These are phyloP conservation scores for Populus ilicifolia DNA, from an alignment of 345 rosid genomes.

Conservation along the genomic window DNA sequence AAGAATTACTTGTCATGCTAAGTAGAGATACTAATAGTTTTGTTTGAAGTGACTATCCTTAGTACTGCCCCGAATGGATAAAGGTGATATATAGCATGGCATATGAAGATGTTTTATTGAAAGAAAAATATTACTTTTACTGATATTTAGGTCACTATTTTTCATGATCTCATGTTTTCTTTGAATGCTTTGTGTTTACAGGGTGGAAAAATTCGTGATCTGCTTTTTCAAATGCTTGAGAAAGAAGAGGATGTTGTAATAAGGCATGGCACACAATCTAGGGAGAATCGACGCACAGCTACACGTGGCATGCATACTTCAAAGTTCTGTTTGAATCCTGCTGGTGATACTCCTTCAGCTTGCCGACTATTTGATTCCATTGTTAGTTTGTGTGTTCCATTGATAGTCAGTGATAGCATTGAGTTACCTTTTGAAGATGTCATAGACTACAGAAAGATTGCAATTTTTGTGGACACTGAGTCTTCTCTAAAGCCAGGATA, in stretches of 20 bases:
- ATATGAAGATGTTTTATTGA: background rate
- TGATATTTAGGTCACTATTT: background rate
- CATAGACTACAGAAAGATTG: constrained; percentile 79
- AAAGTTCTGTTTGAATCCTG: constrained; percentile 93
- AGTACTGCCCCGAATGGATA: background rate
- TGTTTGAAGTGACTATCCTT: background rate
- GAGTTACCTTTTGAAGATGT: constrained; percentile 95
- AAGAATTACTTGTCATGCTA: background rate
- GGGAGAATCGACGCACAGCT: constrained; percentile 94
- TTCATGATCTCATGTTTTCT: constrained; percentile 10
- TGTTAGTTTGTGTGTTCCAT: constrained; percentile 94
- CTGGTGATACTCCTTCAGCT: constrained; percentile 98
- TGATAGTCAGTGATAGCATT: constrained; percentile 77
- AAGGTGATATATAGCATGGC: background rate
- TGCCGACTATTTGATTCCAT: constrained; percentile 96
- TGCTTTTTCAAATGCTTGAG: constrained; percentile 84
- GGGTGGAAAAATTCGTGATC: constrained; percentile 96
- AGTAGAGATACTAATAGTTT: background rate
- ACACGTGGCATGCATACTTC: constrained; percentile 90
- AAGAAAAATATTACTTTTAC: background rate
- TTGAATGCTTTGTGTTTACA: constrained; percentile 14
- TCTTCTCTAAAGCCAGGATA: constrained; percentile 64
- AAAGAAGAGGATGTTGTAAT: constrained; percentile 68
- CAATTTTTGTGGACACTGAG: constrained; percentile 66
- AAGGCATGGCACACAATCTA: constrained; percentile 92